Percentiles rank a stretch among this genome's conserved stretches.
phyloP scores from a whole-genome alignment of 768 basidiomycete species.

The Epithele typhae region DNA sequence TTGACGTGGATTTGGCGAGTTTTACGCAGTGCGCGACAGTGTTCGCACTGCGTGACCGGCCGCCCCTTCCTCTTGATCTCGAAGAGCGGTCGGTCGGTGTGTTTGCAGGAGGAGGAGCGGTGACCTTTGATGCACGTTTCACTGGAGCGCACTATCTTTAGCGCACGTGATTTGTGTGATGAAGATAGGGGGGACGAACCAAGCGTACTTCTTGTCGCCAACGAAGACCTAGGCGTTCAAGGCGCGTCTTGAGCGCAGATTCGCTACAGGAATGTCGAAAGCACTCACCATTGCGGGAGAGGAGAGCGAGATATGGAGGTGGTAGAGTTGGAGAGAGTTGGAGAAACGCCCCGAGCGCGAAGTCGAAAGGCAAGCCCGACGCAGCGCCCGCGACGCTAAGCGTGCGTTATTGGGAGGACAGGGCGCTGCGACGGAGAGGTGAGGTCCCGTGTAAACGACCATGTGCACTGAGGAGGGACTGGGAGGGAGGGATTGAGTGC shows the following conservation, averaged over 20 bases:
- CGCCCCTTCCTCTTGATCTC: conserved; percentile 70
- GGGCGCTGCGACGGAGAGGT: conserved; percentile 15
- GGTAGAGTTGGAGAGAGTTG: too few species aligned
- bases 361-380: too few species aligned
- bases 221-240: conserved; percentile 53
- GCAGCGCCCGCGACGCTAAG: conserved; percentile 57
- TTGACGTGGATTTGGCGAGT: conserved; percentile 38
- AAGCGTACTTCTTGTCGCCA: conserved; percentile 77
- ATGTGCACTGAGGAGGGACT: conserved; percentile 12
- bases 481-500: conserved; percentile 6
- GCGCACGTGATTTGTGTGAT: too few species aligned
- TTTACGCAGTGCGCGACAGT: conserved; percentile 34
- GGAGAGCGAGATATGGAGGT: conserved; percentile 11
- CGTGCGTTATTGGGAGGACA: conserved; percentile 45
- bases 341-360: conserved; percentile 28
- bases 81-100: conserved; percentile 82
- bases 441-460: conserved; percentile 11
- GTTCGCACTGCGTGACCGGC: conserved; percentile 49
- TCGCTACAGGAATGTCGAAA: too few species aligned
- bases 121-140: conserved; percentile 95
- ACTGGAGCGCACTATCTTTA: conserved; percentile 33
- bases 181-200: conserved; percentile 35
- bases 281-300: conserved; percentile 40
- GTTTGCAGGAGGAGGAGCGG: conserved; percentile 84
- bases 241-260: neutral